These are phyloP conservation scores for Candida smagusa DNA, from an alignment of 1,139 yeast genomes.

Conservation along the genomic window DNA sequence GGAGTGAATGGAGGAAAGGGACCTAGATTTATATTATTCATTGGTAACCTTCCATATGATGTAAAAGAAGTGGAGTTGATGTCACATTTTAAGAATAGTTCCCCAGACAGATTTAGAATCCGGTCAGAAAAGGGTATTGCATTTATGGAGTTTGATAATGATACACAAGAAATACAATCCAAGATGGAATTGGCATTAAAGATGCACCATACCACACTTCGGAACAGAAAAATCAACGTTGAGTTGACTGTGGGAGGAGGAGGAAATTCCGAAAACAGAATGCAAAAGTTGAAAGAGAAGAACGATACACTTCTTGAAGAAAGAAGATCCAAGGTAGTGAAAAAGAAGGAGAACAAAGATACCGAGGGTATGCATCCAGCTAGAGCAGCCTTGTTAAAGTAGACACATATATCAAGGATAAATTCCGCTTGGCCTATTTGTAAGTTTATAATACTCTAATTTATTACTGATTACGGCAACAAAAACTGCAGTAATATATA, in stretches of 20 bases:
- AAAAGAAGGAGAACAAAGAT: slow-evolving; percentile 28
- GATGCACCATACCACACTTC: slow-evolving; percentile 71
- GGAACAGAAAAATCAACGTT: slow-evolving; percentile 79
- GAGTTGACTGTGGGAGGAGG: slow-evolving; percentile 98
- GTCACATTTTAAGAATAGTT: slow-evolving; percentile 70
- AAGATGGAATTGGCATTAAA: slow-evolving; percentile 80
- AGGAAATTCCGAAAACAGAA: slow-evolving; percentile 74
- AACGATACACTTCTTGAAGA: slow-evolving; percentile 71
- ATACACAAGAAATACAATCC: slow-evolving; percentile 61
- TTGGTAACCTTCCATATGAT: slow-evolving; percentile 88
- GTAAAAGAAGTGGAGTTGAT: slow-evolving; percentile 58
- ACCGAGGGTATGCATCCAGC: slow-evolving; percentile 55
- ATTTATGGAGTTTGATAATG: slow-evolving; percentile 77
- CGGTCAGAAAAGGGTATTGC: slow-evolving; percentile 90
- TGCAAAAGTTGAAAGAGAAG: slow-evolving; percentile 71
- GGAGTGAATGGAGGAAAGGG: slow-evolving; percentile 49
- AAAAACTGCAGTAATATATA: no score
- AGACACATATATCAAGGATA: background rate
- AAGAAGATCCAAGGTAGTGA: slow-evolving; percentile 48
- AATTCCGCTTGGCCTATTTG: no score
- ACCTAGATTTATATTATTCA: slow-evolving; percentile 78
- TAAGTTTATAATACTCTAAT: no score
- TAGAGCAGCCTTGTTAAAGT: slow-evolving; percentile 43
- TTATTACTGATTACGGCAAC: no score
- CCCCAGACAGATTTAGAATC: slow-evolving; percentile 73